These are phyloP conservation scores for Platanthera zijinensis DNA, from an alignment of 106 monocot genomes.

Conservation along the genomic window DNA sequence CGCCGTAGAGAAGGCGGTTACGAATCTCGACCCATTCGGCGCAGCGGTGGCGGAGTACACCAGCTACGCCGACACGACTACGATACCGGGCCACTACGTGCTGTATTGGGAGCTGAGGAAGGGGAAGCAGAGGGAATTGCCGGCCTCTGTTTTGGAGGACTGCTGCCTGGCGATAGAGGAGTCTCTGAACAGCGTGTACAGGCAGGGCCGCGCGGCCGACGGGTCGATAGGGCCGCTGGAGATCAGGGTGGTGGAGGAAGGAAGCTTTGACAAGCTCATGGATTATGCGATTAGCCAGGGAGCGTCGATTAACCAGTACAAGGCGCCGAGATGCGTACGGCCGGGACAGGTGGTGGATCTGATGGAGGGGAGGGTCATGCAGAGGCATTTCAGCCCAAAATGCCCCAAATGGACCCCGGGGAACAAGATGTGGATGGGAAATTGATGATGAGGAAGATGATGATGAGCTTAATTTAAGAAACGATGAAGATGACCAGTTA, in stretches of 20 bases:
- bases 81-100: constrained; percentile 82
- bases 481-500: no score
- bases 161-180: constrained; percentile 79
- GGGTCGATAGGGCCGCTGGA: constrained; percentile 77
- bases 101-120: constrained; percentile 72
- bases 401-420: constrained; percentile 68
- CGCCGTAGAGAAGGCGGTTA: constrained; percentile 48
- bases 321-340: constrained; percentile 75
- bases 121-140: constrained; percentile 21
- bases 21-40: constrained; percentile 54
- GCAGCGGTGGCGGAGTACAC: constrained; percentile 66
- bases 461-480: no score
- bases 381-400: constrained; percentile 65
- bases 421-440: constrained; percentile 42
- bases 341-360: constrained; percentile 42
- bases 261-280: constrained; percentile 81
- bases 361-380: constrained; percentile 37
- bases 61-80: constrained; percentile 63
- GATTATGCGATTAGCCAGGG: constrained; percentile 67
- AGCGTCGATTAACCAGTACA: constrained; percentile 88
- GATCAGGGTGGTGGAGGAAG: constrained; percentile 62
- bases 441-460: not conserved
- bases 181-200: constrained; percentile 75
- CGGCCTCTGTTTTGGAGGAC: constrained; percentile 64
- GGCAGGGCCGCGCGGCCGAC: constrained; percentile 56